A percentile compares a stretch with the other conserved stretches of the same genome.
These are phyloP conservation scores for Malus sylvestris DNA, from an alignment of 306 rosid species.

Conservation along the genomic window DNA sequence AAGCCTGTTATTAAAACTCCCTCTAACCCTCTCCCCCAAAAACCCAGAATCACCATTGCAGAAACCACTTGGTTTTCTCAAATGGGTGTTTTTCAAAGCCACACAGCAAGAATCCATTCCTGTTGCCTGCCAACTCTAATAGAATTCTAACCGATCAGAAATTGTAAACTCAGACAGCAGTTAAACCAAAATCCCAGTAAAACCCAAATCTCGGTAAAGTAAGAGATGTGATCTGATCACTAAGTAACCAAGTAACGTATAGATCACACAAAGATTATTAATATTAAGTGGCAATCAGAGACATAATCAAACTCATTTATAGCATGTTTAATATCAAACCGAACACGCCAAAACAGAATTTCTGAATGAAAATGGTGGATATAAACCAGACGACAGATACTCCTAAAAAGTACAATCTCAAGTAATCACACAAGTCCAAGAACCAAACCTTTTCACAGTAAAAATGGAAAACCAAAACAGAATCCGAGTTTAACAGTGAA, in stretches of 20 bases:
- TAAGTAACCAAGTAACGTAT: slow-evolving; percentile 18
- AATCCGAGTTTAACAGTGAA: neutral
- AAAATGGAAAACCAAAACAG: neutral
- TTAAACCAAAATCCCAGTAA: neutral
- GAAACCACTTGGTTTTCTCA: slow-evolving; percentile 26
- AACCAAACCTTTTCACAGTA: neutral
- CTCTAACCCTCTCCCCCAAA: slow-evolving; percentile 54
- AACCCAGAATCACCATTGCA: slow-evolving; percentile 39
- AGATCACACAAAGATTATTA: slow-evolving; percentile 22
- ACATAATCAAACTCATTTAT: slow-evolving; percentile 19
- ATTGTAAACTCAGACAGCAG: neutral
- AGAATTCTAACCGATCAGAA: slow-evolving; percentile 19
- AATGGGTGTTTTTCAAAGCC: slow-evolving; percentile 34
- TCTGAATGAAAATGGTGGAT: neutral
- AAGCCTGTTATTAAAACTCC: slow-evolving; percentile 29
- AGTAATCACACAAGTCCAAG: neutral
- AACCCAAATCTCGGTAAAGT: slow-evolving; percentile 30
- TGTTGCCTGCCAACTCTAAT: slow-evolving; percentile 3
- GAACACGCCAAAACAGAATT: slow-evolving; percentile 4
- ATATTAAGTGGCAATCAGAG: neutral
- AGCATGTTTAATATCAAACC: slow-evolving; percentile 5
- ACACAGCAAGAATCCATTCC: slow-evolving; percentile 61
- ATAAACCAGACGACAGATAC: slow-evolving; percentile 10
- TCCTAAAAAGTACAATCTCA: slow-evolving; percentile 12
- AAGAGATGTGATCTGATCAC: neutral